Evolutionary conservation across 2,329 filamentous ascomycete genomes (phyloP), one percentile per base, ranked within the genome.

Genomic region (Laburnicola sp.): DNA sequence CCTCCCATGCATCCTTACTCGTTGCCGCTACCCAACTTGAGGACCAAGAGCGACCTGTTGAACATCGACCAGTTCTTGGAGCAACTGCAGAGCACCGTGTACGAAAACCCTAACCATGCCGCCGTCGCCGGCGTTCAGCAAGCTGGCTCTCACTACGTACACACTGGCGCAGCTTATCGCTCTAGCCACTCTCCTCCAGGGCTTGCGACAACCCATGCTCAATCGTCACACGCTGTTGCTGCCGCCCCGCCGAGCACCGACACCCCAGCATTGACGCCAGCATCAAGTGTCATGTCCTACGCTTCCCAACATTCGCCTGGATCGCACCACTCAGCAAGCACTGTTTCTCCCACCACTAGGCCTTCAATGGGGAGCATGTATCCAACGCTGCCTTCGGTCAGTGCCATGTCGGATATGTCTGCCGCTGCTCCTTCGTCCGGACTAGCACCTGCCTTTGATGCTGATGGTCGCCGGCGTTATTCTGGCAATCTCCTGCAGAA

Each of bases 41-140:
- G 93, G 68, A 97, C 92, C 42, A 96, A 97, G 82, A 91, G 86
- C 71, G 94, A 99, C 71, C 80, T 99, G 37, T 79, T 96, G 71
- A 91, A 96, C 71, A 92, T 97, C 66, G 94, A 97, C 72, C 88
- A 91, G 68, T 89, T 97, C 72, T 83, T 99, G 48, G 91, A 96
- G 75, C 91, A 97, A 75, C 93, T 97, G 81, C 92, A 97, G 75
- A 86, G 88, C 58, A 97, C 93, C 39, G 91, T 97, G 42, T 97
- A 97, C 70, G 94, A 97, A 76, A 96, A 87, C 72, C 86, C 91
- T 48, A 89, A 86, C 63, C 87, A 91, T 44, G 87, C 91, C 28
- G 89, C 90, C 2, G 85, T 85, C 9, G 87, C 88, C 37, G 88
- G 89, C 51, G 83, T 95, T 51, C 88, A 89, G 63, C 85, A 91